These are phyloP conservation scores for Colletotrichum spinosum DNA, from an alignment of 2,329 filamentous ascomycete genomes.

Conservation along the genomic window DNA sequence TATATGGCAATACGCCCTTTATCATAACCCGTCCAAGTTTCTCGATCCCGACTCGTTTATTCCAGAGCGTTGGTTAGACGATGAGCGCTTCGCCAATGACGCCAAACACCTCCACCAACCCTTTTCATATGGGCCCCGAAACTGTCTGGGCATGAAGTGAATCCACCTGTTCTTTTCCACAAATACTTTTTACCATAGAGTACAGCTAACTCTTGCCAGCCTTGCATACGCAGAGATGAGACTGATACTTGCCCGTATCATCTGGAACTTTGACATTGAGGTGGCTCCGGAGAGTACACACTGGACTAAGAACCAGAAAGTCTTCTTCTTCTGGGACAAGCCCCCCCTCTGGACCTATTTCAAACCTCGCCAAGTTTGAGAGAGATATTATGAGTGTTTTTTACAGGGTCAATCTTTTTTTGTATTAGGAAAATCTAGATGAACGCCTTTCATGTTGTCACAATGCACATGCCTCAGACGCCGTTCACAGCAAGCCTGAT, in stretches of 20 bases:
- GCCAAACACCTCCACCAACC: constrained; percentile 20
- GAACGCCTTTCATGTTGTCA: constrained; percentile 44
- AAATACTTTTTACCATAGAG: neutral
- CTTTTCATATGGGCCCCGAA: constrained; percentile 25
- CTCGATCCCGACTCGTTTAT: constrained; percentile 55
- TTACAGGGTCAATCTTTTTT: too few species aligned
- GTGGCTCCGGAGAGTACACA: constrained; percentile 47
- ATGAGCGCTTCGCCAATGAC: constrained; percentile 33
- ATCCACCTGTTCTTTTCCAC: constrained; percentile 52
- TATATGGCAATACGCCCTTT: constrained; percentile 57
- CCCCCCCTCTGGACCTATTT: constrained; percentile 19
- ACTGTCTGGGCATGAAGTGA: constrained; percentile 34
- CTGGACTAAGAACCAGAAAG: constrained; percentile 54
- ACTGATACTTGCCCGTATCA: constrained; percentile 57
- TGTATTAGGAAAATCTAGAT: too few species aligned
- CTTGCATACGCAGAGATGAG: constrained; percentile 65
- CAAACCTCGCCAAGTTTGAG: neutral
- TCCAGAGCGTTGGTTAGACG: constrained; percentile 58
- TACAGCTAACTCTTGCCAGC: constrained; percentile 40
- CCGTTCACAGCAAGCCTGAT: constrained; percentile 48
- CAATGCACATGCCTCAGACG: constrained; percentile 52
- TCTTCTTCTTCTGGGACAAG: constrained; percentile 53
- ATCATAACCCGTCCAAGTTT: constrained; percentile 57
- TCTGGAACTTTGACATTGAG: constrained; percentile 62
- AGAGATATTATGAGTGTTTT: too few species aligned